Evolutionary conservation across 805 yeast species (phyloP).

Genomic region (Metschnikowia lunata): DNA sequence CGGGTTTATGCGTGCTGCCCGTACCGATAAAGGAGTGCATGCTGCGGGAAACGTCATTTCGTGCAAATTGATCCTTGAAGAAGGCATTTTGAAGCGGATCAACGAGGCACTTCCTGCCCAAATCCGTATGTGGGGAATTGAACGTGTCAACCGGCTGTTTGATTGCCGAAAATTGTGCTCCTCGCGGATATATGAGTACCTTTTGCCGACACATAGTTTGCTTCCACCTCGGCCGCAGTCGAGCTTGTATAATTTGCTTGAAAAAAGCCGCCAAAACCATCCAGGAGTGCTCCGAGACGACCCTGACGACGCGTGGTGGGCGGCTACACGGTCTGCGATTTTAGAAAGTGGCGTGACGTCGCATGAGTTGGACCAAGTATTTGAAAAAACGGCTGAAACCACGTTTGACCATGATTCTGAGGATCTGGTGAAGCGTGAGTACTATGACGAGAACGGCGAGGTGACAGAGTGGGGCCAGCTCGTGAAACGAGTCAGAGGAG

Average conservation of each 20-base stretch:
- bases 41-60: slow-evolving; percentile 94
- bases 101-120: slow-evolving; percentile 76
- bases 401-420: slow-evolving; percentile 24
- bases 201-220: slow-evolving; percentile 86
- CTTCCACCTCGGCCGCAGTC: slow-evolving; percentile 85
- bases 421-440: slow-evolving; percentile 24
- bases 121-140: slow-evolving; percentile 89
- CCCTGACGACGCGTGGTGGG: slow-evolving; percentile 64
- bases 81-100: slow-evolving; percentile 65
- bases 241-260: slow-evolving; percentile 56
- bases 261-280: slow-evolving; percentile 44
- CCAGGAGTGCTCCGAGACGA: slow-evolving; percentile 63
- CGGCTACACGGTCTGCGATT: slow-evolving; percentile 35
- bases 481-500: slow-evolving; percentile 49
- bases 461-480: slow-evolving; percentile 36
- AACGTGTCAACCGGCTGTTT: slow-evolving; percentile 82
- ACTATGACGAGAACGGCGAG: slow-evolving; percentile 32
- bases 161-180: slow-evolving; percentile 95
- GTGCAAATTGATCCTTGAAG: slow-evolving; percentile 78
- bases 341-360: slow-evolving; percentile 11
- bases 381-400: slow-evolving; percentile 32
- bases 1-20: slow-evolving; percentile 82
- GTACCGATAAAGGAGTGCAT: slow-evolving; percentile 95
- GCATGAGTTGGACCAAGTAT: slow-evolving; percentile 14
- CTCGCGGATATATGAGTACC: slow-evolving; percentile 91